These are phyloP conservation scores for Penicillium brevicompactum DNA, from an alignment of 2,329 filamentous ascomycete species.

Conservation along the genomic window DNA sequence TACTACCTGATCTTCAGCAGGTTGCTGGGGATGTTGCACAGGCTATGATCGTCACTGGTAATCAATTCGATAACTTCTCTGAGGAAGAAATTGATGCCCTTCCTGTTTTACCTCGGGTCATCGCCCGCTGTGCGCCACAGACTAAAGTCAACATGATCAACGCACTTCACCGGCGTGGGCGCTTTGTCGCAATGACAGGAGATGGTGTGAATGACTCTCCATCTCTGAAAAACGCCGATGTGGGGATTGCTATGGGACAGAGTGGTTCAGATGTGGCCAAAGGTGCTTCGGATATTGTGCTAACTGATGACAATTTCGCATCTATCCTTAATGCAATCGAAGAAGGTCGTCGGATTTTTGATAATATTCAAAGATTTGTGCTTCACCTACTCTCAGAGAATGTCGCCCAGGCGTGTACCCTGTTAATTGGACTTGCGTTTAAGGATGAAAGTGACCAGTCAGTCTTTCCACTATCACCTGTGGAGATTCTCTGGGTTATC, in stretches of 20 bases:
- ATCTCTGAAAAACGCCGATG: constrained; percentile 74
- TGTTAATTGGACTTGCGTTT: constrained; percentile 78
- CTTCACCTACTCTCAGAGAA: constrained; percentile 76
- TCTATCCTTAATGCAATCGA: constrained; percentile 78
- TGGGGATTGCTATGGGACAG: constrained; percentile 81
- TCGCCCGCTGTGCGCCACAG: no score
- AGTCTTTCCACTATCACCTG: constrained; percentile 78
- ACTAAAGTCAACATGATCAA: no score
- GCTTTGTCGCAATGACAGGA: constrained; percentile 81
- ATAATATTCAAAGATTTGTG: constrained; percentile 85
- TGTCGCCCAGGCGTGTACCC: constrained; percentile 76
- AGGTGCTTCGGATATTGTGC: constrained; percentile 61
- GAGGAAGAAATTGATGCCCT: no score
- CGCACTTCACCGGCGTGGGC: constrained; percentile 37
- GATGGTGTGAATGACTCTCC: constrained; percentile 86
- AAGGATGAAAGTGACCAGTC: constrained; percentile 69
- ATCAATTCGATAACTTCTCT: no score
- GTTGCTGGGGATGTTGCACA: constrained; percentile 53
- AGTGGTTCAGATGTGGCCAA: constrained; percentile 81
- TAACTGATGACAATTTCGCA: constrained; percentile 81
- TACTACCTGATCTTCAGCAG: background rate
- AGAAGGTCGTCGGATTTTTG: constrained; percentile 79
- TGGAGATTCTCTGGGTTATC: constrained; percentile 89
- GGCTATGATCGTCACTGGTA: constrained; percentile 49
- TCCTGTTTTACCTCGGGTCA: no score